A percentile compares a stretch with the other conserved stretches of the same genome.
Evolutionary conservation across 805 yeast genomes (phyloP).

Genomic region (Kazachstania psychrophila): DNA sequence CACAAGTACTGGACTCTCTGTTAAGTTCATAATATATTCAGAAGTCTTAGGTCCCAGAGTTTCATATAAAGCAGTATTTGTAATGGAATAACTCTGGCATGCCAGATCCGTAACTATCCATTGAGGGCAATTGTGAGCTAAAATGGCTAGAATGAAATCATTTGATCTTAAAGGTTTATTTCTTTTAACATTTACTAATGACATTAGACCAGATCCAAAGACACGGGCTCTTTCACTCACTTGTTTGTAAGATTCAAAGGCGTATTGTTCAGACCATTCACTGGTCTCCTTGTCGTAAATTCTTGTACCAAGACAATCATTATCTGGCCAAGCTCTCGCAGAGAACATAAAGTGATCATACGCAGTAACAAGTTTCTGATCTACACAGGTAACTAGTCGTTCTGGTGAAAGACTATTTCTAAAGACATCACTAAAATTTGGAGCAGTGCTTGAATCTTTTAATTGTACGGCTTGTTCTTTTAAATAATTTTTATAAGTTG

Average conservation of each 20-base stretch:
- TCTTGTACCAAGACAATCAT: conserved; percentile 42
- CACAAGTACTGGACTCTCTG: conserved; percentile 54
- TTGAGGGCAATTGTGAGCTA: conserved; percentile 51
- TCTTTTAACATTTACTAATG: conserved; percentile 34
- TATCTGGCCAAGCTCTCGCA: conserved; percentile 29
- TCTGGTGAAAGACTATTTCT: conserved; percentile 35
- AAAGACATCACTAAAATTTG: conserved; percentile 39
- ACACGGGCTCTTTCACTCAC: conserved; percentile 36
- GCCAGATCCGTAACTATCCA: conserved; percentile 68
- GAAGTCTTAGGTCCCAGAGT: conserved; percentile 53
- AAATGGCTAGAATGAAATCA: conserved; percentile 45
- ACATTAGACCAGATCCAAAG: conserved; percentile 48
- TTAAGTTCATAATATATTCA: conserved; percentile 49
- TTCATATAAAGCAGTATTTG: conserved; percentile 49
- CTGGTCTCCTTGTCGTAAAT: conserved; percentile 26
- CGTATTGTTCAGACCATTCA: conserved; percentile 35
- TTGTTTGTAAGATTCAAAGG: conserved; percentile 35
- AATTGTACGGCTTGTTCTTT: conserved; percentile 30
- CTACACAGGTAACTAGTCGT: conserved; percentile 31
- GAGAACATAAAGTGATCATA: conserved; percentile 38
- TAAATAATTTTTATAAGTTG: conserved; percentile 17
- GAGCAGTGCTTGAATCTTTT: conserved; percentile 29
- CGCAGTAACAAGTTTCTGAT: conserved; percentile 38
- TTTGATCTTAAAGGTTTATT: conserved; percentile 22
- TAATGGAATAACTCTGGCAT: conserved; percentile 46